Percentiles rank a stretch among this genome's conserved stretches.
Conservation (phyloP, 1,139 yeast species). For the Spathaspora jeffriesii region DNA sequence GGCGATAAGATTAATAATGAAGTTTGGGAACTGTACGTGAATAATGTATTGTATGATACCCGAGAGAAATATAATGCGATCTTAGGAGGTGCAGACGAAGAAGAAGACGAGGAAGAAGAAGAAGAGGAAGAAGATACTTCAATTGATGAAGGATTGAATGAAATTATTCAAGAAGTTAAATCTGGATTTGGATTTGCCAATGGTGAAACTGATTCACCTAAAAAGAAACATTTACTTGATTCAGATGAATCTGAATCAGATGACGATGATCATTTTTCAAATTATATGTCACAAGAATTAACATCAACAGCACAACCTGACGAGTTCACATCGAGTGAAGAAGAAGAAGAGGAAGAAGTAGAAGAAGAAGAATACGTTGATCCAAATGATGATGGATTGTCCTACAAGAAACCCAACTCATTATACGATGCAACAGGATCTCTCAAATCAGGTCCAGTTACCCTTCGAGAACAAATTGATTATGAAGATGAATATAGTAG, state of each 20-base stretch:
- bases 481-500: conserved; percentile 9
- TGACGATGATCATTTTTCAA: conserved; percentile 54
- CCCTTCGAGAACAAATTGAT: conserved; percentile 2
- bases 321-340: conserved; percentile 20
- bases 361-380: conserved; percentile 65
- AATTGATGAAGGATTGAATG: conserved; percentile 51
- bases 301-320: conserved; percentile 56
- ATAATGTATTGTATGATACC: conserved; percentile 80
- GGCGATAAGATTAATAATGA: conserved; percentile 59
- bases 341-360: conserved; percentile 13
- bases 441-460: conserved; percentile 12
- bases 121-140: conserved; percentile 39
- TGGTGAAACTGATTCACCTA: conserved; percentile 15
- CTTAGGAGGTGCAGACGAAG: conserved; percentile 66
- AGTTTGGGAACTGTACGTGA: conserved; percentile 84
- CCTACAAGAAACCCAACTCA: conserved; percentile 66
- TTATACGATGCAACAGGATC: conserved; percentile 50
- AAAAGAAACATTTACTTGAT: conserved; percentile 19
- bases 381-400: conserved; percentile 81
- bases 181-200: conserved; percentile 32
- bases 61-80: conserved; percentile 96
- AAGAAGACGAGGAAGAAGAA: conserved; percentile 36
- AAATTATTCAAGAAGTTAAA: conserved; percentile 41
- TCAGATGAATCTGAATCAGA: conserved; percentile 31
- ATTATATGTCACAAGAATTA: conserved; percentile 84